These are phyloP conservation scores for Monosporascus cannonballus DNA, from an alignment of 2,329 filamentous ascomycete genomes.

Conservation along the genomic window DNA sequence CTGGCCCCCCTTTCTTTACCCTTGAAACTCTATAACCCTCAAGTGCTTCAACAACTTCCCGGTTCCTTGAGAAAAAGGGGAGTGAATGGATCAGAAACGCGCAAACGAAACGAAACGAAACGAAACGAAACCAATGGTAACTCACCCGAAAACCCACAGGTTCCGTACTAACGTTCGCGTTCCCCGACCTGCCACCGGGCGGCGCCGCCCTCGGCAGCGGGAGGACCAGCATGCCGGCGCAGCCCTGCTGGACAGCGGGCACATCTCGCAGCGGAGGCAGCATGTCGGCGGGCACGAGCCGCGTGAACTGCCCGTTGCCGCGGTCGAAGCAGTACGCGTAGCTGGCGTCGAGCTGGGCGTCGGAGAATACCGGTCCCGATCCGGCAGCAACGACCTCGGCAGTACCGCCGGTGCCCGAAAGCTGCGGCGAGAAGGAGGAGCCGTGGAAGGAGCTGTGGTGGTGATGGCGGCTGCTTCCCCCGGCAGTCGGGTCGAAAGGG, in stretches of 20 bases:
- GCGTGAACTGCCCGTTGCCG: constrained; percentile 46
- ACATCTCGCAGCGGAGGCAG: constrained; percentile 41
- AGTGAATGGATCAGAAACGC: background rate
- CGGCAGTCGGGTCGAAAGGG: constrained; percentile 11
- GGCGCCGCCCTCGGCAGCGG: constrained; percentile 33
- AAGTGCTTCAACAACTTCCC: background rate
- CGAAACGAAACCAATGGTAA: constrained; percentile 4
- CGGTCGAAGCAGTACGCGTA: constrained; percentile 48
- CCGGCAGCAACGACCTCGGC: background rate
- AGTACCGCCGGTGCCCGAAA: background rate
- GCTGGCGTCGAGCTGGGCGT: constrained; percentile 20
- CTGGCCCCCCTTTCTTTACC: background rate
- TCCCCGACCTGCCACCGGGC: constrained; percentile 31
- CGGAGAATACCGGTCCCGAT: constrained; percentile 7
- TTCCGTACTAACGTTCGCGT: constrained; percentile 20
- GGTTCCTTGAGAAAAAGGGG: background rate
- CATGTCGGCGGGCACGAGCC: constrained; percentile 50
- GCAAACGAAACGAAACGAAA: constrained; percentile 1
- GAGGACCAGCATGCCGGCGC: constrained; percentile 41
- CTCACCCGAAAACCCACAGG: constrained; percentile 34
- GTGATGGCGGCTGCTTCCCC: background rate
- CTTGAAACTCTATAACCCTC: background rate
- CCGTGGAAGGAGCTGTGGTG: background rate
- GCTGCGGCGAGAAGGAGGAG: background rate
- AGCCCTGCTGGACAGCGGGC: constrained; percentile 31